Evolutionary conservation across 176 grass and related monocot species (phyloP), one percentile per base, ranked within the genome.

Genomic region (Aechmea fasciata): DNA sequence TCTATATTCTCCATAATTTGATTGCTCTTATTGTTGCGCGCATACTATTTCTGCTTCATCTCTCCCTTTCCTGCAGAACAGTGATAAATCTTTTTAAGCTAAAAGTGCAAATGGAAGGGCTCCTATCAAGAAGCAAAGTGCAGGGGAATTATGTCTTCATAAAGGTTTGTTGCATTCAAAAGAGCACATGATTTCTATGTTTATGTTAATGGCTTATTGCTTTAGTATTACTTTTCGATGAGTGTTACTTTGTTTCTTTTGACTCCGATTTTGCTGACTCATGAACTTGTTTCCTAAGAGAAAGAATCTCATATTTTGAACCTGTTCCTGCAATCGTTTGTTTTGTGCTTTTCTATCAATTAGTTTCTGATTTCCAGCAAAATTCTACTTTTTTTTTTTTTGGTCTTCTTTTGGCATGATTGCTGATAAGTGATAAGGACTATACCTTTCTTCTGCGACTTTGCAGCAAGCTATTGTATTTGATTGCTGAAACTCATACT

Each of bases 51-150:
- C 22, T 23, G 22, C 22, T 23, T 23, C 22, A 23, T 23, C 22
- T 23, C 22, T 23, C 22, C 22, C 22, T 23, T 23, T 23, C 70
- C 48, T 8, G 3, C 63, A 86, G 82, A 77, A 75, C 65, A 62
- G 83, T 86, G 88, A 86, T 91, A 65, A 91, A 87, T 48, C 84
- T 87, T 72, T 84, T 87, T 49, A 84, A 91, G 64, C 73, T 86
- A 15, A 87, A 91, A 72, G 57, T 77, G 64, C 77, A 52, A 79
- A 78, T 57, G 88, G 84, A 73, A 87, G 70, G 67, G 63, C 75
- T 73, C 18, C 75, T 71, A 67, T 33, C 19, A 85, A 87, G 78
- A 91, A 84, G 75, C 88, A 91, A 72, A 87, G 78, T 63, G 51
- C 81, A 70, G 78, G 88, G 41, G 81, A 91, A 75, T 80, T 87